Evolutionary conservation across 2,329 filamentous ascomycete species (phyloP).

Genomic region (Trichoderma atroviride): DNA sequence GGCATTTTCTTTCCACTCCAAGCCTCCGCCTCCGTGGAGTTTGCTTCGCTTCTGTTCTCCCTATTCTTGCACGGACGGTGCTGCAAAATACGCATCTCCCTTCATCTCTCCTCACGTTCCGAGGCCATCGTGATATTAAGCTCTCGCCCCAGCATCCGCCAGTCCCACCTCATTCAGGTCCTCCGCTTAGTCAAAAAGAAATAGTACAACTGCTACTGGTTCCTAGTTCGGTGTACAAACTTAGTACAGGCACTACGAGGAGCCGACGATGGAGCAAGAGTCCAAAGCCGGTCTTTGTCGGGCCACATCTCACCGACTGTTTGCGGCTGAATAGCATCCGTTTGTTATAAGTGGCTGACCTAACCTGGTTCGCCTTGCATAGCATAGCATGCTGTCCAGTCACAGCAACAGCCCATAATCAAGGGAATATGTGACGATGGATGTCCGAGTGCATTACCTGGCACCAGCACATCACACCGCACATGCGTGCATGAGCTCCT

Average conservation of each 20-base stretch:
- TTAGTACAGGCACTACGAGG: background rate
- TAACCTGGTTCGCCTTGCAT: constrained; percentile 8
- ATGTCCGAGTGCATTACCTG: background rate
- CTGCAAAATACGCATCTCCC: background rate
- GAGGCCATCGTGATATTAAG: background rate
- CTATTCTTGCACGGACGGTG: background rate
- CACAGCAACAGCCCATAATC: constrained; percentile 14
- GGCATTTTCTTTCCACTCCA: background rate
- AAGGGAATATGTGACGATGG: constrained; percentile 9
- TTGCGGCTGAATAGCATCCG: constrained; percentile 21
- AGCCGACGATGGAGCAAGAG: background rate
- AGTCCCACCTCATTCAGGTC: constrained; percentile 11
- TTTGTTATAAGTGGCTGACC: constrained; percentile 8
- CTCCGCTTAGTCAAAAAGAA: constrained; percentile 9
- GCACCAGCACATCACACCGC: background rate
- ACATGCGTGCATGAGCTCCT: background rate
- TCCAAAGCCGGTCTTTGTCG: constrained; percentile 19
- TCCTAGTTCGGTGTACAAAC: background rate
- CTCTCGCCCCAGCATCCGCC: background rate
- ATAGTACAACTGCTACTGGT: background rate
- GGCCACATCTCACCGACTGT: constrained; percentile 22
- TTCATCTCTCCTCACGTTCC: background rate
- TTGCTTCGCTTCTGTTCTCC: background rate
- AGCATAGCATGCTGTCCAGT: background rate
- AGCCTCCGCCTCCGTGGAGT: background rate